phyloP scores from a whole-genome alignment of 202 grass and related monocot species.

The Eragrostis tef region DNA sequence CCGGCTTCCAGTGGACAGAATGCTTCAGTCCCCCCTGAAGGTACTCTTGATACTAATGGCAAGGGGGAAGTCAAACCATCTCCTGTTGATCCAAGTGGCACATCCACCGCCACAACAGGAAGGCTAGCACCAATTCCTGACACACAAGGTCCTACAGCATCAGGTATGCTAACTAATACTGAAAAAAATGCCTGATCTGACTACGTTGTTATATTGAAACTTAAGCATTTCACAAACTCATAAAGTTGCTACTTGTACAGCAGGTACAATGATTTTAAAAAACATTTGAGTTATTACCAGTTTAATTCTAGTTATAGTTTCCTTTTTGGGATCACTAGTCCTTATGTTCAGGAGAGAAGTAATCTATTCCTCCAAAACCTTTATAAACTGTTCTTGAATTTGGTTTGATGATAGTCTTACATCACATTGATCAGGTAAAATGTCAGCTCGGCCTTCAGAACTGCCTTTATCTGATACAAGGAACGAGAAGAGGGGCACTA shows the following conservation, averaged over 20 bases:
- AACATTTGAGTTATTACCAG: neutral
- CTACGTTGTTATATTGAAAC: neutral
- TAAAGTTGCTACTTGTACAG: conserved; percentile 22
- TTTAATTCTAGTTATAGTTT: neutral
- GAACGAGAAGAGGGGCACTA: neutral
- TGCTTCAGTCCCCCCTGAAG: neutral
- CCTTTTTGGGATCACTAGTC: conserved; percentile 5
- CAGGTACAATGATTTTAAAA: neutral
- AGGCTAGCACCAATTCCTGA: conserved; percentile 16
- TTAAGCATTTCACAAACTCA: neutral
- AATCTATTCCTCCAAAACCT: neutral
- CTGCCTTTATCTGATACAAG: conserved; percentile 10
- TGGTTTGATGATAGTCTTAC: conserved; percentile 13
- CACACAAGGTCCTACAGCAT: neutral
- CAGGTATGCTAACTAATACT: conserved; percentile 37
- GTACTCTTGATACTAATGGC: conserved; percentile 13
- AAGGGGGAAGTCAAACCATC: conserved; percentile 36
- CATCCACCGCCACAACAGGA: neutral
- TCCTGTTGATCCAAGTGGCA: conserved; percentile 9
- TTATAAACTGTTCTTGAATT: neutral
- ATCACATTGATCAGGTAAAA: conserved; percentile 24
- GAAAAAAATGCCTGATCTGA: neutral
- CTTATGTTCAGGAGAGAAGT: neutral
- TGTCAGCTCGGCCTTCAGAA: neutral
- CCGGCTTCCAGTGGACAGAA: conserved; percentile 24